Conservation (phyloP, 441 rosid species). For the Euphorbia neoarborescens region DNA sequence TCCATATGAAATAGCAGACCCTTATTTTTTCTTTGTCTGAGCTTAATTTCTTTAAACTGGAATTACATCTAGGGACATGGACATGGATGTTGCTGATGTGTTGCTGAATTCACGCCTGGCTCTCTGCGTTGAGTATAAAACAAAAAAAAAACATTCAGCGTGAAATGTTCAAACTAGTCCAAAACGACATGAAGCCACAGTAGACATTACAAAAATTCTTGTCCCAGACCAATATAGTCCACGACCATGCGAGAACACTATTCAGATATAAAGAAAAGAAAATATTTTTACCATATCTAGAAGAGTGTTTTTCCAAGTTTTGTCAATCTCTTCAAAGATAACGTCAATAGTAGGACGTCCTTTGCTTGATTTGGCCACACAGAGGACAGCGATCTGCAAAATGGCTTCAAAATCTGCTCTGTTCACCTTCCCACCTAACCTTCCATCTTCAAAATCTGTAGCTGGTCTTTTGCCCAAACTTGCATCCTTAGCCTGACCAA, state of each 20-base stretch:
- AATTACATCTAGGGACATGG: conserved; percentile 27
- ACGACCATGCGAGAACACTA: no score
- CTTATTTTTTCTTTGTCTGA: no score
- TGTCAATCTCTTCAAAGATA: conserved; percentile 46
- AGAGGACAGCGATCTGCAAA: conserved; percentile 44
- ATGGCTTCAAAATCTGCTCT: conserved; percentile 42
- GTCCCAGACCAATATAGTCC: no score
- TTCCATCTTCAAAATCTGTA: conserved; percentile 47
- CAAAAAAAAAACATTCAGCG: neutral
- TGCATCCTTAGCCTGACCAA: conserved; percentile 49
- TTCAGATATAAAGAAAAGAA: neutral
- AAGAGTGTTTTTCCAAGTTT: conserved; percentile 38
- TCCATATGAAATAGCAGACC: no score
- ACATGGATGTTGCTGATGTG: conserved; percentile 20
- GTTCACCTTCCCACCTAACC: conserved; percentile 35
- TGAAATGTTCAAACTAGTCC: no score
- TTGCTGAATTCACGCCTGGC: conserved; percentile 14
- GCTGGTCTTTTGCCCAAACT: conserved; percentile 35
- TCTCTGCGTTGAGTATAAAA: conserved; percentile 16
- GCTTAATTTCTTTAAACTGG: conserved; percentile 14
- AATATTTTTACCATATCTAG: conserved; percentile 21
- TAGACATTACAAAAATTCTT: no score
- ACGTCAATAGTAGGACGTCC: conserved; percentile 48
- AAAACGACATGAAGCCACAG: no score
- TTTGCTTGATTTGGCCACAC: conserved; percentile 50